Base-by-base conservation (phyloP, 75 land plant genomes). In the Cupressus sempervirens region DNA sequence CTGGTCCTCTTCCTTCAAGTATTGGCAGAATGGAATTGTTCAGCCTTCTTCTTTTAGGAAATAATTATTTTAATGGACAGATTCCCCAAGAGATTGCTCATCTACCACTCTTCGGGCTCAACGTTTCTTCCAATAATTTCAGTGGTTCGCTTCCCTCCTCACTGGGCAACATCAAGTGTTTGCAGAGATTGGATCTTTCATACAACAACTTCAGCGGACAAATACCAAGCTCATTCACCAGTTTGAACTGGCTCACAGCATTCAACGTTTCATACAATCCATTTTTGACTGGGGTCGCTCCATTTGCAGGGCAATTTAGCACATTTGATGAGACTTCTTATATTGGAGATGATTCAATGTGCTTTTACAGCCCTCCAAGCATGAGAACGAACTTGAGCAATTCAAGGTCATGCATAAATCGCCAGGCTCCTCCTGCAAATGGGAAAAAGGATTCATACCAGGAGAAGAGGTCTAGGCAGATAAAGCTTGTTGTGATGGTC, bases 211-310 rank as follows among this genome's bases (percentile, higher is more conserved):
- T 93, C 87, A 92, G 94, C 45, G 97, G 97, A 40, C 68, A 73
- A 32, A 88, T 95, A 56, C 95, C 95, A 6, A 12, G 20, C 8
- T 70, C 80, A 11, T 87, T 89, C 62, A 80, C 91, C 65, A 76
- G 79, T 80, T 88, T 95, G 76, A 65, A 40, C 68, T 90, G 89
- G 34, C 84, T 94, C 68, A 90, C 53, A 86, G 87, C 86, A 84
- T 91, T 94, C 87, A 94, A 94, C 82, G 73, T 93, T 79, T 94
- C 96, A 11, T 93, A 83, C 89, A 94, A 94, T 67, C 93, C 92
- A 3, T 67, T 85, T 0, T 84, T 94, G 65, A 46, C 88, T 35
- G 96, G 96, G 3, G 32, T 2, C 18, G 73, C 92, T 15, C 93
- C 92, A 58, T 1, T 50, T 9, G 85, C 86, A 15, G 94, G 92